phyloP scores from a whole-genome alignment of 768 basidiomycete species.

The Lactarius pseudohatsudake region DNA sequence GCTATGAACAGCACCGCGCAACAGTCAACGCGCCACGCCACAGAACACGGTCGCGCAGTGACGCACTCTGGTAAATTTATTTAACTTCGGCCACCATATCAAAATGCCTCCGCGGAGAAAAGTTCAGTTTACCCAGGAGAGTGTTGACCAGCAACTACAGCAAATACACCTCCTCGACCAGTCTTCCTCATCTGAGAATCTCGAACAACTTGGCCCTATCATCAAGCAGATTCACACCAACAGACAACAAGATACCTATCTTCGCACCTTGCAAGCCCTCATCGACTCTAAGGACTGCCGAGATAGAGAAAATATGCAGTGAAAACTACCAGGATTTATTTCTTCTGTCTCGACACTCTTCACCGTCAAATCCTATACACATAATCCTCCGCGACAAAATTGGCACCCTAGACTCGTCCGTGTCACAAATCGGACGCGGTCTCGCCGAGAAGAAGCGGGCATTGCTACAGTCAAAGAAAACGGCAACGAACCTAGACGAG shows the following conservation, averaged over 20 bases:
- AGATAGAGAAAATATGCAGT: constrained; percentile 94
- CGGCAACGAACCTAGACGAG: constrained; percentile 92
- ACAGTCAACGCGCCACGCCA: constrained; percentile 8
- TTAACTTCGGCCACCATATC: not conserved
- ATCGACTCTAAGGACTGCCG: constrained; percentile 92
- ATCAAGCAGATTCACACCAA: constrained; percentile 91
- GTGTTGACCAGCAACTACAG: constrained; percentile 86
- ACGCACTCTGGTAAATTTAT: not conserved
- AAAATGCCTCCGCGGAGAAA: constrained; percentile 73
- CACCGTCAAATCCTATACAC: constrained; percentile 94
- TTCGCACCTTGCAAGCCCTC: constrained; percentile 81
- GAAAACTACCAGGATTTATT: constrained; percentile 97
- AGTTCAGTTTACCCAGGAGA: constrained; percentile 74
- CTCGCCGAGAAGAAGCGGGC: constrained; percentile 93
- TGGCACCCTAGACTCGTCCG: constrained; percentile 80
- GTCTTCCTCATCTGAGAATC: constrained; percentile 87
- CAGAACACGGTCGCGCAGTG: not conserved
- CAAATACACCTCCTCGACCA: constrained; percentile 88
- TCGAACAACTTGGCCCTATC: constrained; percentile 92
- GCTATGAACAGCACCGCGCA: not conserved
- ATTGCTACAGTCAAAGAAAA: constrained; percentile 86
- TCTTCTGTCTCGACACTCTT: constrained; percentile 95
- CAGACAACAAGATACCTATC: constrained; percentile 85
- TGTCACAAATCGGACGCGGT: constrained; percentile 82
- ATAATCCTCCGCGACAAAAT: constrained; percentile 91